Evolutionary conservation across 2,329 filamentous ascomycete genomes (phyloP).

Genomic region (Epichloe hybrida): DNA sequence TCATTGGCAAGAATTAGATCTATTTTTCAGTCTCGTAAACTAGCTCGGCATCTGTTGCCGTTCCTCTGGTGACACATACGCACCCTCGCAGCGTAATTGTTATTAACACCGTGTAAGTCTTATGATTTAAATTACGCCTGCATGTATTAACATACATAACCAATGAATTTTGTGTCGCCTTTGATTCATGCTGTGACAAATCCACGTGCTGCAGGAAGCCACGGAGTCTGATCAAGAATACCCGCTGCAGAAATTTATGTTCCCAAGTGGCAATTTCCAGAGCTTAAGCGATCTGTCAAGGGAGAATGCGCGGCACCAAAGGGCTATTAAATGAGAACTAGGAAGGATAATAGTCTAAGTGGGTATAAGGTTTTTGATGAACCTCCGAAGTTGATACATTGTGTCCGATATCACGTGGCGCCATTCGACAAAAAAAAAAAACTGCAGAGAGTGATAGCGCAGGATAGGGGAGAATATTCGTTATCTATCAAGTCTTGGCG

Average conservation of each 20-base stretch:
- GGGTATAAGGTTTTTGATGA: neutral
- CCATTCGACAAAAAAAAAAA: neutral
- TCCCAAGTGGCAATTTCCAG: too few species aligned
- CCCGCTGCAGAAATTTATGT: neutral
- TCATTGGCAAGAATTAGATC: conserved; percentile 16
- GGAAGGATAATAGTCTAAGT: neutral
- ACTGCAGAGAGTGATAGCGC: neutral
- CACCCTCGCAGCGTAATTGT: neutral
- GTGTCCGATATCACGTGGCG: neutral
- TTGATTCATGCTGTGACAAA: neutral
- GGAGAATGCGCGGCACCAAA: neutral
- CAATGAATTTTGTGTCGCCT: neutral
- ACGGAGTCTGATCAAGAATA: too few species aligned
- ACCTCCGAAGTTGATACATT: neutral
- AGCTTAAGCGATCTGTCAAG: too few species aligned
- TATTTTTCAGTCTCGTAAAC: neutral
- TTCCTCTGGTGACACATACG: neutral
- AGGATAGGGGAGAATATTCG: neutral
- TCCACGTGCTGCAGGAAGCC: neutral
- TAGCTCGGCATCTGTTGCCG: neutral
- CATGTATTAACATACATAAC: conserved; percentile 7
- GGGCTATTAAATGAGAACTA: neutral
- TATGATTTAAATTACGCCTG: conserved; percentile 5
- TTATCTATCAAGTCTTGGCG: neutral
- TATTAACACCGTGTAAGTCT: conserved; percentile 3